A percentile compares a stretch with the other conserved stretches of the same genome.
These are phyloP conservation scores for Claviceps fusiformis DNA, from an alignment of 2,329 filamentous ascomycete species.

Conservation along the genomic window DNA sequence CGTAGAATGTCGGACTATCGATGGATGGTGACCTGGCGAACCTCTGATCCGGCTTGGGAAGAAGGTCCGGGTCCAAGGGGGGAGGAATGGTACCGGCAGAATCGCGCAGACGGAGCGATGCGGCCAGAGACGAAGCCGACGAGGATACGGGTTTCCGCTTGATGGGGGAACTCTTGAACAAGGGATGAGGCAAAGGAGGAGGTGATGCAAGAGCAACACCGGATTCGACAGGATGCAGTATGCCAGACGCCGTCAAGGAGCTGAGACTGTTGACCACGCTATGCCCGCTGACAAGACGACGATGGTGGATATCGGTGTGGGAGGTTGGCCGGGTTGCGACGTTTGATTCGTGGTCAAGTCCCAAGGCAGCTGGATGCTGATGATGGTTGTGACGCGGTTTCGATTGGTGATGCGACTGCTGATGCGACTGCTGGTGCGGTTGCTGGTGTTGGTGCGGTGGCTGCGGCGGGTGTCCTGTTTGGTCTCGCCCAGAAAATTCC, in stretches of 20 bases:
- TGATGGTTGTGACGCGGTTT: conserved; percentile 6
- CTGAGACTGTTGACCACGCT: conserved; percentile 2
- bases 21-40: conserved; percentile 41
- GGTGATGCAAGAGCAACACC: conserved; percentile 3
- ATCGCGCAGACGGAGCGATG: conserved; percentile 17
- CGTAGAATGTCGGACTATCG: conserved; percentile 50
- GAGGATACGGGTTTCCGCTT: conserved; percentile 48
- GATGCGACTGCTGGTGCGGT: no score
- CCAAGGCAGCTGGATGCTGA: neutral
- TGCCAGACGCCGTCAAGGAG: conserved; percentile 2
- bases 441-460: no score
- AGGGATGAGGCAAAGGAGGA: conserved; percentile 7
- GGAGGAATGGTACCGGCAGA: conserved; percentile 5
- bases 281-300: conserved; percentile 3
- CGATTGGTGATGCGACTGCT: no score
- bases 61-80: conserved; percentile 26
- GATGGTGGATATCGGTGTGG: conserved; percentile 5
- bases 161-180: conserved; percentile 26
- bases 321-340: neutral
- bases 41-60: conserved; percentile 32
- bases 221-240: conserved; percentile 1
- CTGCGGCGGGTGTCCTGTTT: neutral
- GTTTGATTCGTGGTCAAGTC: neutral
- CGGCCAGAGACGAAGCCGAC: conserved; percentile 36
- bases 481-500: conserved; percentile 1